Percentiles rank a stretch among this genome's conserved stretches.
These are phyloP conservation scores for Aspergillus amoenus DNA, from an alignment of 2,329 filamentous ascomycete genomes.

Conservation along the genomic window DNA sequence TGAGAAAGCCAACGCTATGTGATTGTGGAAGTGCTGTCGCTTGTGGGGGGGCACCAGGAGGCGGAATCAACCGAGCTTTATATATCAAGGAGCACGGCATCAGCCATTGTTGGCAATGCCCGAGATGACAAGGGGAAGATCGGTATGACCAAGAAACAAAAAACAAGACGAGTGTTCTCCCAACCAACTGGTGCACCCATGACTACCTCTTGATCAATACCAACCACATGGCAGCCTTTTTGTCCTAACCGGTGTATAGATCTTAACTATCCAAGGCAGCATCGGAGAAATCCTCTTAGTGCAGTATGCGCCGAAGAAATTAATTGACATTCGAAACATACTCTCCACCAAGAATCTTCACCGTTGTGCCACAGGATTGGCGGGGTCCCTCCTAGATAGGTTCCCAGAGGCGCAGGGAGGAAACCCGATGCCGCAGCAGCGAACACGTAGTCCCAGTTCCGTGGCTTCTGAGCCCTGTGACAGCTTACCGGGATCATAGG, in stretches of 20 bases:
- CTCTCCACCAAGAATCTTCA: not conserved
- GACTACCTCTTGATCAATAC: not conserved
- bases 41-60: not conserved
- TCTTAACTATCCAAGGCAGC: not conserved
- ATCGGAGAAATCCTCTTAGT: not conserved
- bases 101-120: not conserved
- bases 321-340: conserved; percentile 1
- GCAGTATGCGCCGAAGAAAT: not conserved
- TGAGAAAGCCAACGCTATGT: not conserved
- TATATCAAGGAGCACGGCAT: not conserved
- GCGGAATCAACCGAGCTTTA: not conserved
- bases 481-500: conserved; percentile 1
- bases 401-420: conserved; percentile 2
- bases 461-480: conserved; percentile 3
- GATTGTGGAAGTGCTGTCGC: not conserved
- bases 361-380: conserved; percentile 1
- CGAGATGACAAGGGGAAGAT: not conserved
- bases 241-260: not conserved
- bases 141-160: not conserved
- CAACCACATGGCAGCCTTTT: not conserved
- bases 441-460: conserved; percentile 4
- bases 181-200: not conserved
- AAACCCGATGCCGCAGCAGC: conserved; percentile 1
- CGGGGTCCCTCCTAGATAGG: not conserved
- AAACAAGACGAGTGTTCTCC: not conserved